phyloP scores from a whole-genome alignment of 345 rosid genomes.

The Diplotaxis tenuifolia region DNA sequence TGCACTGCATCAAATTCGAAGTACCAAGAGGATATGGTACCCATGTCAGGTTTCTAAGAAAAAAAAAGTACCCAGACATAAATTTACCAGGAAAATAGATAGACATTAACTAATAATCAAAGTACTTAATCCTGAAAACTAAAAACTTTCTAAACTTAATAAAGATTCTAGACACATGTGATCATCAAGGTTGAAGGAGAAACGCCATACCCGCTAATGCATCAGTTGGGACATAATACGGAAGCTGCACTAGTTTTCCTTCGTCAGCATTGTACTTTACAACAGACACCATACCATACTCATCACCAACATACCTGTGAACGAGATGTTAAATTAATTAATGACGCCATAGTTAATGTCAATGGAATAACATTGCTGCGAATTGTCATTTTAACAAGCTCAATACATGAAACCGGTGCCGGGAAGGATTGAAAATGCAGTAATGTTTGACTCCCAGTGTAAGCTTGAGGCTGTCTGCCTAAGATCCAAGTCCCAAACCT shows the following conservation, averaged over 20 bases:
- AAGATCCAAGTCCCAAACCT: conserved; percentile 83
- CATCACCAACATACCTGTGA: conserved; percentile 79
- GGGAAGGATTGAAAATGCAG: conserved; percentile 67
- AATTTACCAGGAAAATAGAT: neutral
- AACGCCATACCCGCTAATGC: conserved; percentile 58
- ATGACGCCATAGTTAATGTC: conserved; percentile 4
- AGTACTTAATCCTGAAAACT: neutral
- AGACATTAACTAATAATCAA: conserved; percentile 3
- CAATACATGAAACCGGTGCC: conserved; percentile 64
- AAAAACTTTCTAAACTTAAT: neutral
- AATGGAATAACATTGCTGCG: neutral
- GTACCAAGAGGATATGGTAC: conserved; percentile 9
- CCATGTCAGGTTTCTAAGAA: neutral
- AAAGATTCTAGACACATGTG: conserved; percentile 8
- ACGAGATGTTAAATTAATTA: conserved; percentile 5
- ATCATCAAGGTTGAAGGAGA: neutral
- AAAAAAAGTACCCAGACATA: conserved; percentile 1
- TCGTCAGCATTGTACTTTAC: conserved; percentile 56
- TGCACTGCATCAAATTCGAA: conserved; percentile 13
- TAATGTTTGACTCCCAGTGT: conserved; percentile 75
- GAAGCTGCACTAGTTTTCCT: conserved; percentile 47
- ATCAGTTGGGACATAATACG: conserved; percentile 64
- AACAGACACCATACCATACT: conserved; percentile 65
- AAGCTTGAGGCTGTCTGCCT: conserved; percentile 51
- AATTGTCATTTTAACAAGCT: conserved; percentile 12